These are phyloP conservation scores for Meredithiella fracta DNA, from an alignment of 2,329 filamentous ascomycete species.

Conservation along the genomic window DNA sequence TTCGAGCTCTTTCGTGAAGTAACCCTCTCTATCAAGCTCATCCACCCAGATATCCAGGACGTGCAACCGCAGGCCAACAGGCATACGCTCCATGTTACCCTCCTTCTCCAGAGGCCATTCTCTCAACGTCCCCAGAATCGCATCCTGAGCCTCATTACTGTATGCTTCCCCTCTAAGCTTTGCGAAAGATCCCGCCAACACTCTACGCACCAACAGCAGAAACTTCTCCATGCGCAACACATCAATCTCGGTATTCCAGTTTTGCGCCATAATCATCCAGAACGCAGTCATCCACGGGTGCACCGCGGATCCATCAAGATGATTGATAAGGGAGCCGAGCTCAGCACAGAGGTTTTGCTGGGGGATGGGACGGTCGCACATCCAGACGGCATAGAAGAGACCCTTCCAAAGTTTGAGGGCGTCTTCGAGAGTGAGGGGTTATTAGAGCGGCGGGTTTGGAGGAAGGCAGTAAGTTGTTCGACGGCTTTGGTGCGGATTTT, in stretches of 20 bases:
- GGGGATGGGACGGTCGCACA: slow-evolving; percentile 75
- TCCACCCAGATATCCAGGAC: slow-evolving; percentile 83
- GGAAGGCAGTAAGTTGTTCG: slow-evolving; percentile 59
- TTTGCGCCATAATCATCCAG: slow-evolving; percentile 52
- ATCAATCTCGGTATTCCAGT: slow-evolving; percentile 58
- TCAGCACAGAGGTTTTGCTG: slow-evolving; percentile 71
- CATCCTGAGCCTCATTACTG: not conserved
- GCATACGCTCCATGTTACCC: slow-evolving; percentile 40
- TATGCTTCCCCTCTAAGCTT: slow-evolving; percentile 7
- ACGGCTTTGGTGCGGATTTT: slow-evolving; percentile 63
- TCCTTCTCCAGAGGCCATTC: slow-evolving; percentile 22
- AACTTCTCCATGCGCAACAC: slow-evolving; percentile 83
- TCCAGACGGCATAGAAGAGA: slow-evolving; percentile 84
- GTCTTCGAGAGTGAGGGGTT: slow-evolving; percentile 47
- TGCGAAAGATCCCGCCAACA: slow-evolving; percentile 52
- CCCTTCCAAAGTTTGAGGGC: slow-evolving; percentile 87
- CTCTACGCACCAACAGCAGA: slow-evolving; percentile 63
- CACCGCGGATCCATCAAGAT: slow-evolving; percentile 29
- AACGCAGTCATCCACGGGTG: slow-evolving; percentile 35
- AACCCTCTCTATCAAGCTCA: slow-evolving; percentile 59
- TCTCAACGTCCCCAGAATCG: slow-evolving; percentile 18
- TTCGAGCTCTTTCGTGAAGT: slow-evolving; percentile 27
- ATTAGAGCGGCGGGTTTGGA: slow-evolving; percentile 33
- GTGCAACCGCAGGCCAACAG: slow-evolving; percentile 75
- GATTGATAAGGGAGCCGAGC: slow-evolving; percentile 45